These are phyloP conservation scores for Medicago arabica DNA, from an alignment of 306 rosid genomes.

Conservation along the genomic window DNA sequence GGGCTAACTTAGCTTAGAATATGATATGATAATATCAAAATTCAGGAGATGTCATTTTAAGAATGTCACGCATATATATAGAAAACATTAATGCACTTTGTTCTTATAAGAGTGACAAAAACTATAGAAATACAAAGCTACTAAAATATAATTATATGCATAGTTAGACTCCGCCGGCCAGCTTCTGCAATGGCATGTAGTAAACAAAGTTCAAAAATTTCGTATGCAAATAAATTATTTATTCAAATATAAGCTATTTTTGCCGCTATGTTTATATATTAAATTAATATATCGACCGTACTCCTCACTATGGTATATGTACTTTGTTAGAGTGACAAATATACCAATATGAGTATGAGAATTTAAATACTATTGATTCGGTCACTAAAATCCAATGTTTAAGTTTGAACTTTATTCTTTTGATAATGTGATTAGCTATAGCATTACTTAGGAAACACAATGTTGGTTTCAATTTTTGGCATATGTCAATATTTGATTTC, in stretches of 20 bases:
- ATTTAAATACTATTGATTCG: constrained; percentile 11
- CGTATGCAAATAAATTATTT: neutral
- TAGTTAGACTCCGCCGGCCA: constrained; percentile 49
- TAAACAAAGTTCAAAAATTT: constrained; percentile 24
- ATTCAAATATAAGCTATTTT: constrained; percentile 30
- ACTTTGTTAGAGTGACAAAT: constrained; percentile 34
- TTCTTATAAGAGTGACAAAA: constrained; percentile 37
- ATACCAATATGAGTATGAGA: constrained; percentile 8
- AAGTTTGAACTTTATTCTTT: constrained; percentile 4
- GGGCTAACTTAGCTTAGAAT: neutral
- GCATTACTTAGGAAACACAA: neutral
- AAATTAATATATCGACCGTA: constrained; percentile 35
- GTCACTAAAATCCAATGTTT: constrained; percentile 28
- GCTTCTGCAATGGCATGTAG: constrained; percentile 31
- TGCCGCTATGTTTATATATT: constrained; percentile 34
- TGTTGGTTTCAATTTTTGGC: neutral
- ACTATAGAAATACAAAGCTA: constrained; percentile 32
- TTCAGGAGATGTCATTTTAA: constrained; percentile 10
- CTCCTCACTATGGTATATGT: constrained; percentile 13
- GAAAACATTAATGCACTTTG: neutral
- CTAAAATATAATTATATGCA: constrained; percentile 14
- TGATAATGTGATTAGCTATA: neutral
- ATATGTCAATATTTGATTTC: constrained; percentile 11
- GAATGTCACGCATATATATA: constrained; percentile 27
- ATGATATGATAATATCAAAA: constrained; percentile 10